These are phyloP conservation scores for Aristolochia californica DNA, from an alignment of 164 flowering plant genomes.

Conservation along the genomic window DNA sequence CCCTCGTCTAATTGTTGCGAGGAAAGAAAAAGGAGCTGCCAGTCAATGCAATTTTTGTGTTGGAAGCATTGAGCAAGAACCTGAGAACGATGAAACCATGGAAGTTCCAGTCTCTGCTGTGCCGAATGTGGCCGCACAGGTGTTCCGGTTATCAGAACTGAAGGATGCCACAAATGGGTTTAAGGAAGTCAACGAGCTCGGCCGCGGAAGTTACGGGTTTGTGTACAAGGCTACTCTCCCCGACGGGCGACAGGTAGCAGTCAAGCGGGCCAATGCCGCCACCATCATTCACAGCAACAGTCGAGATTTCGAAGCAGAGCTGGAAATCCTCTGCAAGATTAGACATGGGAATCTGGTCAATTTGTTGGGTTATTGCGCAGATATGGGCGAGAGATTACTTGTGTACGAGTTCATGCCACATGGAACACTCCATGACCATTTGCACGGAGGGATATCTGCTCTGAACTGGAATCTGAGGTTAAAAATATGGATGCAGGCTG, in stretches of 20 bases:
- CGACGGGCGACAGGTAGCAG: constrained; percentile 80
- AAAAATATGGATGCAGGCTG: constrained; percentile 37
- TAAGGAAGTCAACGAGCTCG: constrained; percentile 90
- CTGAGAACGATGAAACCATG: constrained; percentile 18
- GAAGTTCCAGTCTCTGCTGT: constrained; percentile 23
- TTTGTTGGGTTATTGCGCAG: constrained; percentile 32
- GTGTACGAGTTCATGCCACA: constrained; percentile 63
- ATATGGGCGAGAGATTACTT: constrained; percentile 21
- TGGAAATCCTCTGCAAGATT: constrained; percentile 66
- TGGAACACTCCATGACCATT: constrained; percentile 47
- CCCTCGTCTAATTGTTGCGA: constrained; percentile 23
- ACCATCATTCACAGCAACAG: constrained; percentile 68
- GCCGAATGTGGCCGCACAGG: constrained; percentile 50
- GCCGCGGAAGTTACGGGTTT: constrained; percentile 90
- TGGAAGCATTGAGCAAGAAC: constrained; percentile 32
- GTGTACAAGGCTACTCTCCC: constrained; percentile 80
- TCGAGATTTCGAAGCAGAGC: constrained; percentile 67
- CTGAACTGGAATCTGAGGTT: constrained; percentile 41
- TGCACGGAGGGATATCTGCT: constrained; percentile 22
- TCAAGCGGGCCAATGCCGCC: constrained; percentile 85
- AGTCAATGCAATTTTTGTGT: constrained; percentile 37
- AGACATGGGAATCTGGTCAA: constrained; percentile 44
- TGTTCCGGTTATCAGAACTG: constrained; percentile 73
- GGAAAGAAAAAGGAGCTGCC: constrained; percentile 21
- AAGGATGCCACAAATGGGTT: constrained; percentile 92